phyloP scores from a whole-genome alignment of 345 rosid genomes.

The Heritiera fomes region DNA sequence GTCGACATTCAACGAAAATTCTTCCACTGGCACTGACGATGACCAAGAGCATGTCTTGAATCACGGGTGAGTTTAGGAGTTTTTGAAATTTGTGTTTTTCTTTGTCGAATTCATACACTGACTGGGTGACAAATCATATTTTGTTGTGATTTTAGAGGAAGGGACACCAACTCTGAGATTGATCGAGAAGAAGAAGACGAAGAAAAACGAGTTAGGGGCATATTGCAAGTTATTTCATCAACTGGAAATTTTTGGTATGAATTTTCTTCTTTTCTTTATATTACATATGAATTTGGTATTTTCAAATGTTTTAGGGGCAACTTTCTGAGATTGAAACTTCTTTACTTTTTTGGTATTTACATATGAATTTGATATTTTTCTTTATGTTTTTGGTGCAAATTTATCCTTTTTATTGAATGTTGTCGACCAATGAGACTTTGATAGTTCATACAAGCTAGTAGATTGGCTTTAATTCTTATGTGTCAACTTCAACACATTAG shows the following conservation, averaged over 20 bases:
- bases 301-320: not conserved
- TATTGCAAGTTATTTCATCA: conserved; percentile 8
- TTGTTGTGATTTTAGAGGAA: conserved; percentile 11
- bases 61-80: not conserved
- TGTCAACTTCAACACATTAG: too few relatives aligned
- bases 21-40: conserved; percentile 3
- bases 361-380: too few relatives aligned
- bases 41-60: not conserved
- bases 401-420: too few relatives aligned
- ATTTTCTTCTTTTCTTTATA: not conserved
- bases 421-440: not conserved
- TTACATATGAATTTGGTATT: not conserved
- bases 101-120: not conserved
- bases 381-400: too few relatives aligned
- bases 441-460: too few relatives aligned
- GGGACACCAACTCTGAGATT: conserved; percentile 1
- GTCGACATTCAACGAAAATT: not conserved
- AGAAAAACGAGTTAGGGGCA: conserved; percentile 14
- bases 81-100: too few relatives aligned
- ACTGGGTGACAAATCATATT: not conserved
- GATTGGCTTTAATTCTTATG: too few relatives aligned
- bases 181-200: conserved; percentile 1
- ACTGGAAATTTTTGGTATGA: conserved; percentile 21
- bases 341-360: too few relatives aligned
- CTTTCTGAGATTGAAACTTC: not conserved